Evolutionary conservation across 345 rosid species (phyloP), one percentile per base, ranked within the genome.

Genomic region (Lepidium africanum): DNA sequence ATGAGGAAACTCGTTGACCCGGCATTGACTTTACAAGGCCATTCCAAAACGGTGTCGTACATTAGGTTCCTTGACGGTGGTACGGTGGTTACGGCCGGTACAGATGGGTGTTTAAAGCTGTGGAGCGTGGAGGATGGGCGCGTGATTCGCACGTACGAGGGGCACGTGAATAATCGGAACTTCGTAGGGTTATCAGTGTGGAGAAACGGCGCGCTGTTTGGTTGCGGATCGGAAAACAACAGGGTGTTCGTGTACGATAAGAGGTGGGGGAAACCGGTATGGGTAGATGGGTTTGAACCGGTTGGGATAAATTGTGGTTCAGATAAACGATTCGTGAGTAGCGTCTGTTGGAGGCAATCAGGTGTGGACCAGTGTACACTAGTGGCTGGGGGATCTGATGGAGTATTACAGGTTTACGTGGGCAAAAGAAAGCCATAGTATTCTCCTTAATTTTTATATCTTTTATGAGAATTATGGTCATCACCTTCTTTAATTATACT

Each of bases 201-300:
- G 93, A 79, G 87, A 51, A 76, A 83, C 21, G 96, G 92, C 0
- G 90, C 93, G 9, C 58, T 93, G 57, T 42, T 93, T 9, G 86
- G 90, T 0, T 93, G 98, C 15, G 97, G 98, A 3, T 93, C 98
- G 8, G 98, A 93, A 49, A 82, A 79, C 66, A 87, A 93, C 72
- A 78, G 70, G 72, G 94, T 90, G 60, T 85, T 85, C 35, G 90
- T 93, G 30, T 93, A 93, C 13, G 98, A 93, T 39, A 84, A 35
- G 71, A 79, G 90, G 59, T 93, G 98, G 97, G 81, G 81, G 2
- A 81, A 86, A 51, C 96, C 97, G 62, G 77, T 93, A 15, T 93
- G 97, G 96, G 81, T 75, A 39, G 85, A 79, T n/a, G 85, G 83
- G 59, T 84, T 82, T 55, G 76, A 82, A 61, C 81, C 86, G 39